A percentile compares a stretch with the other conserved stretches of the same genome.
Evolutionary conservation across 305 asterid species (phyloP).

Genomic region (Solanum hybrid): DNA sequence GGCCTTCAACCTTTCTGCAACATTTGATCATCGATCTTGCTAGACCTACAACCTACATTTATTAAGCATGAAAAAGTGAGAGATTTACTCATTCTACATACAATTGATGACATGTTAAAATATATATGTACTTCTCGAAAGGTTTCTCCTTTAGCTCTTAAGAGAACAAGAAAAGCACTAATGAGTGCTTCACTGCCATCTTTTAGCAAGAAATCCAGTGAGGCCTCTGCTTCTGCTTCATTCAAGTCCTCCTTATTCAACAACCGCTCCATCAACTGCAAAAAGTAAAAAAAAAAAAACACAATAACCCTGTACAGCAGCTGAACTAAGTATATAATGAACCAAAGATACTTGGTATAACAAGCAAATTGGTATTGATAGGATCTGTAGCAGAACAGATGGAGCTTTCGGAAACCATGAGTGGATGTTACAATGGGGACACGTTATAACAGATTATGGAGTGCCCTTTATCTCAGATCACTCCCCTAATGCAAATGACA

Average conservation of each 20-base stretch:
- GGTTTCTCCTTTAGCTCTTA: conserved; percentile 87
- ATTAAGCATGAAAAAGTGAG: not conserved
- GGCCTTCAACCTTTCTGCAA: conserved; percentile 48
- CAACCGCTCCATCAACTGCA: conserved; percentile 53
- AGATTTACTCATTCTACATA: not conserved
- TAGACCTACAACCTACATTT: conserved; percentile 40
- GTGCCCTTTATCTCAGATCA: not conserved
- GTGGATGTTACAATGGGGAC: not conserved
- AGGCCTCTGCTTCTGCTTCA: conserved; percentile 65
- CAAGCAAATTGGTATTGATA: not conserved
- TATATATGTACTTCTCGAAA: conserved; percentile 44
- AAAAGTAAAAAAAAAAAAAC: not conserved
- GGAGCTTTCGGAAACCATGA: not conserved
- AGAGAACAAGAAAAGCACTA: conserved; percentile 76
- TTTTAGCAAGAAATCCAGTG: conserved; percentile 49
- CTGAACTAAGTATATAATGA: not conserved
- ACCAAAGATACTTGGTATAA: not conserved
- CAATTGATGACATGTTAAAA: not conserved
- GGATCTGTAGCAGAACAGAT: not conserved
- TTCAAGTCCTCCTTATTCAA: conserved; percentile 50
- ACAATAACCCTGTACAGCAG: not conserved
- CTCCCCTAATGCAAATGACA: not conserved
- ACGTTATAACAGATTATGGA: not conserved
- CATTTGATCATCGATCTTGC: conserved; percentile 70
- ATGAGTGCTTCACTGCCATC: conserved; percentile 59